A percentile compares a stretch with the other conserved stretches of the same genome.
Conservation (phyloP, 306 rosid genomes). For the Luffa aegyptiaca region DNA sequence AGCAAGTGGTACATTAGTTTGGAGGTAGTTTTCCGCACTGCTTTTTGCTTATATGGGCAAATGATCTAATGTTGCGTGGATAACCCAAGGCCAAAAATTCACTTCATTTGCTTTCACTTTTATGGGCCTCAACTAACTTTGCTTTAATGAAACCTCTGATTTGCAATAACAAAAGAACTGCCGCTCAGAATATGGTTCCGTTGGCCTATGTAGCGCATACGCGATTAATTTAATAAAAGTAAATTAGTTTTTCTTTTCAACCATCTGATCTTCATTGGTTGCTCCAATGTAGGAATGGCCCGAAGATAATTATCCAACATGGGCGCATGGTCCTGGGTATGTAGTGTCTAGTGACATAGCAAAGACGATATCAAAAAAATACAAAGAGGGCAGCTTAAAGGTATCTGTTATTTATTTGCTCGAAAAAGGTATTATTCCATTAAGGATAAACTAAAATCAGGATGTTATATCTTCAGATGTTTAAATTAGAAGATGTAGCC, state of each 20-base stretch:
- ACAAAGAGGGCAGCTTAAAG: conserved; percentile 64
- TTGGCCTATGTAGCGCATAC: neutral
- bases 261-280: conserved; percentile 16
- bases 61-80: neutral
- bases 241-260: neutral
- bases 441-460: neutral
- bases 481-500: conserved; percentile 96
- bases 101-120: neutral
- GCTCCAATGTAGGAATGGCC: conserved; percentile 71
- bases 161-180: neutral
- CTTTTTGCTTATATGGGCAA: neutral
- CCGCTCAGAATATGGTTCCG: neutral
- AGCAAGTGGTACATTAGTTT: conserved; percentile 95
- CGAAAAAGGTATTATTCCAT: neutral
- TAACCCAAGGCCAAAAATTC: neutral
- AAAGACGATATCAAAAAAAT: conserved; percentile 42
- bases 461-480: conserved; percentile 53
- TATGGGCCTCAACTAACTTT: neutral
- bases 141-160: neutral
- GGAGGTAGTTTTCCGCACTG: conserved; percentile 39
- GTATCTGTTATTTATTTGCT: conserved; percentile 11
- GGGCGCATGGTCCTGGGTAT: conserved; percentile 99
- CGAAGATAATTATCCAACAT: conserved; percentile 73
- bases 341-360: conserved; percentile 84
- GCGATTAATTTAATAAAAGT: neutral